phyloP scores from a whole-genome alignment of 345 rosid genomes.

The Populus pruinosa region DNA sequence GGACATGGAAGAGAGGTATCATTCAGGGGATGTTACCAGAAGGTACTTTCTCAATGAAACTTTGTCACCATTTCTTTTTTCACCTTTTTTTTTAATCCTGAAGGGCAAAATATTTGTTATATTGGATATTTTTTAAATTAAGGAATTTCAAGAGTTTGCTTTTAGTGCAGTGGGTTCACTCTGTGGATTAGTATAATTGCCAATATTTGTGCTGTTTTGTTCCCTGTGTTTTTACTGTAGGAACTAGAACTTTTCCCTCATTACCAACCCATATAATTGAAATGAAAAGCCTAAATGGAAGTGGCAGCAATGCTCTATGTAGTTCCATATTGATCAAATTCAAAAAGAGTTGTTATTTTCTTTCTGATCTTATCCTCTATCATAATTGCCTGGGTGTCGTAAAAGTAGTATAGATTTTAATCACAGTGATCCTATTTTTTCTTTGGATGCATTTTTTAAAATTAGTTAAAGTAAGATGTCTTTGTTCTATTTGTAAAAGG shows the following conservation, averaged over 20 bases:
- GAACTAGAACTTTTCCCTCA: background rate
- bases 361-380: background rate
- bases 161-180: background rate
- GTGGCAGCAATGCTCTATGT: background rate
- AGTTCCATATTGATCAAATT: background rate
- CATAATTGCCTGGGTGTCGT: background rate
- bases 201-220: background rate
- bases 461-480: background rate
- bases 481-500: background rate
- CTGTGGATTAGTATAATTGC: background rate
- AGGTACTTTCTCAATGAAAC: conserved; percentile 34
- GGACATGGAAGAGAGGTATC: conserved; percentile 29
- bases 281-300: conserved; percentile 3
- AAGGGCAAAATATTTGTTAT: background rate
- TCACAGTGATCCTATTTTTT: background rate
- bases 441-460: background rate
- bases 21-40: conserved; percentile 23
- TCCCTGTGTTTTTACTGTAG: background rate
- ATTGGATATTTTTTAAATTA: background rate
- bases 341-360: background rate
- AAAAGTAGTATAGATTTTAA: background rate
- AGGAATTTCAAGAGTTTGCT: background rate
- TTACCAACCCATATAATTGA: background rate
- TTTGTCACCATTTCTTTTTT: background rate
- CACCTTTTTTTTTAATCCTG: background rate